A percentile compares a stretch with the other conserved stretches of the same genome.
phyloP scores from a whole-genome alignment of 2,329 filamentous ascomycete species.

The Microascus cirrosus region DNA sequence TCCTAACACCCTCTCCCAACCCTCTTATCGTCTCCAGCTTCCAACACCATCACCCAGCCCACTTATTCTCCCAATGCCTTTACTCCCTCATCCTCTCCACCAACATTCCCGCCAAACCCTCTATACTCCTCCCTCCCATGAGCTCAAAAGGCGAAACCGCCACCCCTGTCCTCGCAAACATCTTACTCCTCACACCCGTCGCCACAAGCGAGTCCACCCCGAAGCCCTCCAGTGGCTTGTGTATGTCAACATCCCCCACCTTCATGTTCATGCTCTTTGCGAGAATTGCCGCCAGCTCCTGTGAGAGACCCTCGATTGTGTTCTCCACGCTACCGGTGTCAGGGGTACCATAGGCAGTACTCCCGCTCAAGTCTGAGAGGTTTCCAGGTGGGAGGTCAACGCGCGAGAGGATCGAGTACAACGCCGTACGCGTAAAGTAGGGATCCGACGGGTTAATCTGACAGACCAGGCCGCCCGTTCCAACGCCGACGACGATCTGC shows the following conservation, averaged over 20 bases:
- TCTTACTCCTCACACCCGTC: slow-evolving; percentile 38
- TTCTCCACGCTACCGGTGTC: neutral
- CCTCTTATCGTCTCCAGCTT: no score
- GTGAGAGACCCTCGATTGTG: slow-evolving; percentile 30
- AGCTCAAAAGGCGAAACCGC: slow-evolving; percentile 36
- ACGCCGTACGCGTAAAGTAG: slow-evolving; percentile 39
- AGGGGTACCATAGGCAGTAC: neutral
- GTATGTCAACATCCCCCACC: slow-evolving; percentile 22
- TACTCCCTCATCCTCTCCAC: slow-evolving; percentile 15
- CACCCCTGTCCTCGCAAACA: slow-evolving; percentile 29
- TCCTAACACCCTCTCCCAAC: neutral
- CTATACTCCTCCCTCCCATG: slow-evolving; percentile 28
- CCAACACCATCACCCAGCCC: neutral
- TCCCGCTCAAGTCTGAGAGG: neutral
- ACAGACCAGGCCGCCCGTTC: slow-evolving; percentile 39
- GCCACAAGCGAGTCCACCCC: slow-evolving; percentile 35
- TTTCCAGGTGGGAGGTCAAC: slow-evolving; percentile 21
- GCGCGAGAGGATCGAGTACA: slow-evolving; percentile 35
- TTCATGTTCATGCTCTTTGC: slow-evolving; percentile 35
- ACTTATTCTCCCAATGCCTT: neutral
- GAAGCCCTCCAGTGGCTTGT: slow-evolving; percentile 15
- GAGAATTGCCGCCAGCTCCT: slow-evolving; percentile 35
- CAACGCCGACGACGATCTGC: slow-evolving; percentile 40
- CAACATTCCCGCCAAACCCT: slow-evolving; percentile 23
- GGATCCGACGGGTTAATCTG: slow-evolving; percentile 42